Evolutionary conservation across 495 filamentous ascomycete genomes (phyloP).

Genomic region (Talaromyces proteolyticus): DNA sequence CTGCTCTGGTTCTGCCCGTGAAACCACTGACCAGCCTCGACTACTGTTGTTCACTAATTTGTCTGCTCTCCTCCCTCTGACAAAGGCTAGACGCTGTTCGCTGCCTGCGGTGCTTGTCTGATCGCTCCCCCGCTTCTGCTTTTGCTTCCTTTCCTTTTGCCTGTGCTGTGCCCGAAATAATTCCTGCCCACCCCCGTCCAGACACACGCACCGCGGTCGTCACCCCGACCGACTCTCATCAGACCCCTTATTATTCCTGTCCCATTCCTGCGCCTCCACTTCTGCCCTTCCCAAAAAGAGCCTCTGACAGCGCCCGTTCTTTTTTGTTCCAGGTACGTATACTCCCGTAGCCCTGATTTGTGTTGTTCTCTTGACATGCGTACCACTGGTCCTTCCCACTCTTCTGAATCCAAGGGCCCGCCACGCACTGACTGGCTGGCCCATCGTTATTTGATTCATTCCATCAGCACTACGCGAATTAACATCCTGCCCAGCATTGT

Average conservation of each 20-base stretch:
- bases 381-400: background rate
- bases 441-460: too few species aligned
- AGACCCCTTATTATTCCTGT: too few species aligned
- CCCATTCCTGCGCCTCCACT: constrained; percentile 13
- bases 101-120: too few species aligned
- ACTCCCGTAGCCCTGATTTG: constrained; percentile 1
- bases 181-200: background rate
- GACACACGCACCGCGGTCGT: too few species aligned
- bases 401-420: too few species aligned
- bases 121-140: background rate
- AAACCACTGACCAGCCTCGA: too few species aligned
- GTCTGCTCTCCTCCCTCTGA: too few species aligned
- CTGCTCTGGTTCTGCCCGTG: too few species aligned
- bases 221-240: background rate
- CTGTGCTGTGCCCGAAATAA: background rate
- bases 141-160: background rate
- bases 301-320: background rate
- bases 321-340: background rate
- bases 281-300: constrained; percentile 4
- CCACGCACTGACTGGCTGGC: constrained; percentile 1
- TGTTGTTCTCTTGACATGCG: background rate
- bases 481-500: background rate
- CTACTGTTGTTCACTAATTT: too few species aligned
- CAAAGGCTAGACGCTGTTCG: too few species aligned
- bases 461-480: too few species aligned